Base-by-base conservation (phyloP, 371 early-diverging fungal genomes). In the Parasitella parasitica region DNA sequence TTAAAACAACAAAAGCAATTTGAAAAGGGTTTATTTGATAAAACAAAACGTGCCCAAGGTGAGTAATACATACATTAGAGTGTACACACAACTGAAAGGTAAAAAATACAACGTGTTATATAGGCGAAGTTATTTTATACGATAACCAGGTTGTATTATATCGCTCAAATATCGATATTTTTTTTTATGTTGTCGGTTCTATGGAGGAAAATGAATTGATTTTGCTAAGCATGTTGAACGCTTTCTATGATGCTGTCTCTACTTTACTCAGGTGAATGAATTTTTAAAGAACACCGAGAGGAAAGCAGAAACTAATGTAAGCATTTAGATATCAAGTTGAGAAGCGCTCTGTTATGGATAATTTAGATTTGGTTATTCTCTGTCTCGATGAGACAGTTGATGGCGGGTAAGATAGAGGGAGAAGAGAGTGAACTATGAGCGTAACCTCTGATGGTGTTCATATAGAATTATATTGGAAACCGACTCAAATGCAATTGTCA, bases 321-420 rank as follows among this genome's bases (percentile, higher is more conserved):
- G 12, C 26, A 37, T 13, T 11, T 81, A 91, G 91, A 78, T 88
- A 86, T 58, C 95, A 94, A 76, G 87, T 96, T 41, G 97, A 96
- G 72, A 96, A 96, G 76, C 88, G 96, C 46, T 81, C 89, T 41
- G 78, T 97, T 13, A 77, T 96, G 65, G 97, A 97, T 73, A 90
- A 94, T 77, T 80, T 94, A 57, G 98, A 98, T 77, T 76, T 94
- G 46, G 92, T 94, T 1, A 88, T 93, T 30, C 85, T 98, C 35
- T 93, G 94, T 11, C 72, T 98, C 58, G 98, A 98, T 77, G 98
- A 98, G 71, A 90, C 92, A 32, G 91, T 98, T 24, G 98, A 98
- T 75, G 94, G 94, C 64, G 98, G 98, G 93, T 93, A 81, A 72
- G 12, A 13, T 49, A 27, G 39, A 32, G 15, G 39, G 46, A 26